Evolutionary conservation across 306 rosid species (phyloP).

Genomic region (Rosa multiflora): DNA sequence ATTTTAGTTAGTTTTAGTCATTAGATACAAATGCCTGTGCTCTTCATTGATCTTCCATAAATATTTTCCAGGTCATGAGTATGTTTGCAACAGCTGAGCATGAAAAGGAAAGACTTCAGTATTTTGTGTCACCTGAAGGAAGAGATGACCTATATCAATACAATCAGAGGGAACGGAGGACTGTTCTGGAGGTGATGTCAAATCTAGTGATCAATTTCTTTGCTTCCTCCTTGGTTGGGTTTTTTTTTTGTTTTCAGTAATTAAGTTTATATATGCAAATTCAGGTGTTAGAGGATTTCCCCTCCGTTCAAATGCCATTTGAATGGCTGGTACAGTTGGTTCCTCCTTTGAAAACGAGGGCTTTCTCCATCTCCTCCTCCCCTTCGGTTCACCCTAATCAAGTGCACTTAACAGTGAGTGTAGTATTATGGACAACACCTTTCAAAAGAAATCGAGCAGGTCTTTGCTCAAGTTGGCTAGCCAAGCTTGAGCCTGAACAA

Average conservation of each 20-base stretch:
- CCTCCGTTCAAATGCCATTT: conserved; percentile 87
- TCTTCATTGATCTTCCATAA: conserved; percentile 23
- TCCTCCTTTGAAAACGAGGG: conserved; percentile 80
- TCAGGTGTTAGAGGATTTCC: conserved; percentile 85
- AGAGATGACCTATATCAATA: conserved; percentile 94
- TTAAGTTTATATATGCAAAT: not conserved
- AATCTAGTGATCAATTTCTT: not conserved
- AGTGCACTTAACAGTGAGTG: conserved; percentile 83
- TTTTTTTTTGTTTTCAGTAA: not conserved
- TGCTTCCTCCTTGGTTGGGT: not conserved
- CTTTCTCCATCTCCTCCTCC: conserved; percentile 86
- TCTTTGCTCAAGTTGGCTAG: conserved; percentile 89
- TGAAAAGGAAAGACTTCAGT: conserved; percentile 80
- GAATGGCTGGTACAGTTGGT: conserved; percentile 94
- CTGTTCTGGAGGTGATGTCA: conserved; percentile 76
- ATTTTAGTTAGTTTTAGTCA: not conserved
- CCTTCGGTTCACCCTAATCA: conserved; percentile 65
- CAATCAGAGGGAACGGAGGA: conserved; percentile 92
- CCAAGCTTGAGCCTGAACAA: conserved; percentile 59
- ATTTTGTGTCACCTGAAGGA: conserved; percentile 96
- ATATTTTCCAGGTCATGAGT: conserved; percentile 71
- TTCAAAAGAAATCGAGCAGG: conserved; percentile 73
- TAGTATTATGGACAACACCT: conserved; percentile 79
- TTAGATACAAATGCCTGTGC: conserved; percentile 9
- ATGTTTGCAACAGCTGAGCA: conserved; percentile 70